Evolutionary conservation across 2,329 filamentous ascomycete genomes (phyloP), one percentile per base, ranked within the genome.

Genomic region (Huntiella abstrusa): DNA sequence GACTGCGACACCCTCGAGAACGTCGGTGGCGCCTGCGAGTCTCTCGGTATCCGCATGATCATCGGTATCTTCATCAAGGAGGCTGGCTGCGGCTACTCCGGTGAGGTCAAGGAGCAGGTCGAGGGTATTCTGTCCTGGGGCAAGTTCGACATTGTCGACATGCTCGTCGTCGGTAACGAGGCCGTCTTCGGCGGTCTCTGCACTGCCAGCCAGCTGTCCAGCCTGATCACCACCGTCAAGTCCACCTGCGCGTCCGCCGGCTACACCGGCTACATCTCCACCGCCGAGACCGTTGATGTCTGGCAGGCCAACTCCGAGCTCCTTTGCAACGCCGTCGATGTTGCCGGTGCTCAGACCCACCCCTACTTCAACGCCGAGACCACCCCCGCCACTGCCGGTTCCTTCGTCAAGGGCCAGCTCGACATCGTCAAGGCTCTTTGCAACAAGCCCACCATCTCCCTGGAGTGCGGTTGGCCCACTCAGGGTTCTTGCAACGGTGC

Each of bases 81-180:
- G 53, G 67, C 73, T 49, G 68, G 70, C 57, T 75, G 73, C 64
- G 65, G 64, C 55, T 71, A 77, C 58, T 65, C 66, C 57, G 66
- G 71, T 48, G 75, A 72, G 47, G 77, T 85, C 54, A 66, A 77
- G 58, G 65, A 73, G 55, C 87, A 96, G 71, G 71, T 95, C 51
- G 64, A 70, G 32, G 73, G 75, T 51, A 81, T 95, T 61, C 68
- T 74, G 62, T 56, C 61, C 50, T 94, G 85, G 77, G 73, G 64
- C 52, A 64, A 82, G 62, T 93, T 80, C 77, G 70, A 77, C 51
- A 60, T 83, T 43, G 80, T 94, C 54, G 73, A 81, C 59, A 75
- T 93, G 56, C 68, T 93, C 53, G 80, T 91, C 32, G 73, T 93
- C 54, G 87, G 85, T 64, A 96, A 96, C 71, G 88, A 96, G 72